These are phyloP conservation scores for Cicer arietinum DNA, from an alignment of 306 rosid species.

Conservation along the genomic window DNA sequence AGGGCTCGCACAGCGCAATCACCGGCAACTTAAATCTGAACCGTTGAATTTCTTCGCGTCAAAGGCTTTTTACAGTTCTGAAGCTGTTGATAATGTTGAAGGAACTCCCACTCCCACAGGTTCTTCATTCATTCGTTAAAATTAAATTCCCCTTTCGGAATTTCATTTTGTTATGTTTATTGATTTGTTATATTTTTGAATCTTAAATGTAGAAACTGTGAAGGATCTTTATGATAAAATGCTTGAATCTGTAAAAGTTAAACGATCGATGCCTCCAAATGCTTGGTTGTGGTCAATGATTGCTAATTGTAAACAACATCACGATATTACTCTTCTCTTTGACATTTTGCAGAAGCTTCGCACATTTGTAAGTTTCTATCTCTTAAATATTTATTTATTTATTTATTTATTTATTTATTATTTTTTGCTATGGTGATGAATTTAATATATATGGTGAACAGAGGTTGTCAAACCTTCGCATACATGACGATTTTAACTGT, in stretches of 20 bases:
- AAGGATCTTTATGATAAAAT: conserved; percentile 82
- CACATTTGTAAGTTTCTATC: conserved; percentile 70
- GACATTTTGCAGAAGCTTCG: conserved; percentile 78
- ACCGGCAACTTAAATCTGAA: conserved; percentile 31
- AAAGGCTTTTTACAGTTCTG: conserved; percentile 61
- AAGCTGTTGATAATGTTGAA: conserved; percentile 44
- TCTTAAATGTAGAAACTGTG: conserved; percentile 65
- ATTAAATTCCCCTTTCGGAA: conserved; percentile 16
- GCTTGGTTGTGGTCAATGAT: conserved; percentile 95
- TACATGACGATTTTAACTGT: conserved; percentile 70
- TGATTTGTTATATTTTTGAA: conserved; percentile 24
- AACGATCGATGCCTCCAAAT: conserved; percentile 88
- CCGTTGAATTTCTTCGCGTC: conserved; percentile 43
- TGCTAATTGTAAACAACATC: conserved; percentile 68
- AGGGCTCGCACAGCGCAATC: conserved; percentile 45
- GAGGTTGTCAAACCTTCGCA: conserved; percentile 93
- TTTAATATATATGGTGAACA: conserved; percentile 52
- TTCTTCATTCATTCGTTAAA: conserved; percentile 43
- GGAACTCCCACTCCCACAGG: conserved; percentile 61
- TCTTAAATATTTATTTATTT: background rate
- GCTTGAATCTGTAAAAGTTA: conserved; percentile 67
- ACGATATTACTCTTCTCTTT: conserved; percentile 75
- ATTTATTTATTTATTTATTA: conserved; percentile 7
- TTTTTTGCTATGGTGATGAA: background rate
- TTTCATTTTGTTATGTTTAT: conserved; percentile 22